A percentile compares a stretch with the other conserved stretches of the same genome.
Evolutionary conservation across 768 basidiomycete genomes (phyloP).

Genomic region (Auriculariales sp.): DNA sequence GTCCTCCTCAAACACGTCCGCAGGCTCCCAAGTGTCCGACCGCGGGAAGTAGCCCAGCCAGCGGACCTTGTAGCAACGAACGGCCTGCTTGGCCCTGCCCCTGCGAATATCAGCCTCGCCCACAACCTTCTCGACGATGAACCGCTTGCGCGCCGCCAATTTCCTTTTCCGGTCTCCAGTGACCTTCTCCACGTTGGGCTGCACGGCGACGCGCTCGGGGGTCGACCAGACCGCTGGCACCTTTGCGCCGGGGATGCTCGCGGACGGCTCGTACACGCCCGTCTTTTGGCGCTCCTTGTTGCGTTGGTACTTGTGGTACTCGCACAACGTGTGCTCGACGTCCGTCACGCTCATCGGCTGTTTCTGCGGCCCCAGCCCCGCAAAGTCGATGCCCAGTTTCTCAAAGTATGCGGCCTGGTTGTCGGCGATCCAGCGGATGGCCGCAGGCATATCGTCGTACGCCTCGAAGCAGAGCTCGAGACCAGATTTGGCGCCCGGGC

Average conservation of each 20-base stretch:
- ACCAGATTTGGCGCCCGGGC: slow-evolving; percentile 52
- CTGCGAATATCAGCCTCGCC: slow-evolving; percentile 22
- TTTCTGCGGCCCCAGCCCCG: slow-evolving; percentile 31
- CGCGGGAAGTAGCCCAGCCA: slow-evolving; percentile 40
- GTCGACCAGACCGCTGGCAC: slow-evolving; percentile 46
- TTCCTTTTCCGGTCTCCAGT: too few relatives aligned
- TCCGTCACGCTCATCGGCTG: slow-evolving; percentile 46
- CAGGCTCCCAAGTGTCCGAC: slow-evolving; percentile 48
- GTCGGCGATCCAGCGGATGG: slow-evolving; percentile 49
- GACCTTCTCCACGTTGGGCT: too few relatives aligned
- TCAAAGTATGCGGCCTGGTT: slow-evolving; percentile 47
- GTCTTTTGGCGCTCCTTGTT: slow-evolving; percentile 25
- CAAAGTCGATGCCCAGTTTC: slow-evolving; percentile 39
- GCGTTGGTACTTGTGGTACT: slow-evolving; percentile 55
- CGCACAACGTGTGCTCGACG: slow-evolving; percentile 67
- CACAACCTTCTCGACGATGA: slow-evolving; percentile 22
- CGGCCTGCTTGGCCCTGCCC: slow-evolving; percentile 12
- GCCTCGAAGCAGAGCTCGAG: slow-evolving; percentile 53
- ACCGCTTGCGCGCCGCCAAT: slow-evolving; percentile 31
- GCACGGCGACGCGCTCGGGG: slow-evolving; percentile 27
- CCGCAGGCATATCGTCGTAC: slow-evolving; percentile 9
- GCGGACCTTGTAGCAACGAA: slow-evolving; percentile 18
- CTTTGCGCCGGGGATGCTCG: slow-evolving; percentile 13
- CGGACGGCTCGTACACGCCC: slow-evolving; percentile 23
- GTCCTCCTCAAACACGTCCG: slow-evolving; percentile 29